Conservation (phyloP, 1,284 basidiomycete genomes). For the Leccinum subrobustum region DNA sequence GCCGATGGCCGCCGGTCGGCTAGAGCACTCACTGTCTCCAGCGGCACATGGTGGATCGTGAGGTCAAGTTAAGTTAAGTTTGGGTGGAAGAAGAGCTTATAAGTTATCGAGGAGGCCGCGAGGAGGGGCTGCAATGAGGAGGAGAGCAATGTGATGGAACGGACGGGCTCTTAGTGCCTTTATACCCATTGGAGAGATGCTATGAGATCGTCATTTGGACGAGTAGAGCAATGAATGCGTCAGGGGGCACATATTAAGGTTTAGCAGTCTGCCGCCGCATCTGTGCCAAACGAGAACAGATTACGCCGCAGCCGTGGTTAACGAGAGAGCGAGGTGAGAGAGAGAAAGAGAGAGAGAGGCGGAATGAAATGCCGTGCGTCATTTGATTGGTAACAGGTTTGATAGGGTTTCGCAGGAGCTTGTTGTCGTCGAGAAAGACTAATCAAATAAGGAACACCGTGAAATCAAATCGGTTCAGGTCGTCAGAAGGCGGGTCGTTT, state of each 20-base stretch:
- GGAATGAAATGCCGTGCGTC: conserved; percentile 31
- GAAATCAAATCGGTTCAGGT: conserved; percentile 16
- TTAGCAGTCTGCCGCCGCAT: conserved; percentile 23
- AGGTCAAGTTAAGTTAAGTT: not conserved
- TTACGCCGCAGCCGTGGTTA: conserved; percentile 21
- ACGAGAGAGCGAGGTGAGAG: conserved; percentile 18
- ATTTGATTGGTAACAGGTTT: conserved; percentile 31
- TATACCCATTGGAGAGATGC: conserved; percentile 24
- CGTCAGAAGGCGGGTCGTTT: conserved; percentile 9
- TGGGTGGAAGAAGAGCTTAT: not conserved
- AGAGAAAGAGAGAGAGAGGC: not conserved
- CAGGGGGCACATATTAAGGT: conserved; percentile 23
- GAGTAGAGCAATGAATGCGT: conserved; percentile 21
- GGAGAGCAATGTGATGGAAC: conserved; percentile 13
- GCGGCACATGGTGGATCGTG: conserved; percentile 34
- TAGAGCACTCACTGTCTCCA: conserved; percentile 36
- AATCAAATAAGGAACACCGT: conserved; percentile 30
- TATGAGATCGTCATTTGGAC: conserved; percentile 29
- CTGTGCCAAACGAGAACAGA: conserved; percentile 29
- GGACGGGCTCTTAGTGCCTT: conserved; percentile 18
- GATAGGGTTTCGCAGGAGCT: conserved; percentile 29
- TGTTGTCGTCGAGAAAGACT: conserved; percentile 40
- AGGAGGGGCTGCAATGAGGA: not conserved
- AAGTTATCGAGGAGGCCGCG: conserved; percentile 3
- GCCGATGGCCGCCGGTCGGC: not conserved